Evolutionary conservation across 192 early-diverging fungal species (phyloP).

Genomic region (Umbelopsis isabellina): DNA sequence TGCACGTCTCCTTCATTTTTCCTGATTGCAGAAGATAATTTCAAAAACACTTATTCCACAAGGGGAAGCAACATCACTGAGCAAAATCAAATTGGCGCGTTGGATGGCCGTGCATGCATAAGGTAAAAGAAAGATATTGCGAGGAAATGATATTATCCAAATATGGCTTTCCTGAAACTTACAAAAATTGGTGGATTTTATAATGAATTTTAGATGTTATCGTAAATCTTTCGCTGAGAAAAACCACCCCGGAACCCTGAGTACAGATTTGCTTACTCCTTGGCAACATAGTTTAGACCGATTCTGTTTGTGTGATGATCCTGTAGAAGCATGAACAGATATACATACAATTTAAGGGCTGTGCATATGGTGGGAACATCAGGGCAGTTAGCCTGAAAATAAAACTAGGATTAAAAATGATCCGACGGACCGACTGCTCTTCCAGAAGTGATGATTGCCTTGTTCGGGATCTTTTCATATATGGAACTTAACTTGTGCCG

Average conservation of each 20-base stretch:
- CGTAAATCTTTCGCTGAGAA: slow-evolving; percentile 6
- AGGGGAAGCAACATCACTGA: not conserved
- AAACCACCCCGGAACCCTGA: not conserved
- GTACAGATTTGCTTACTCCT: slow-evolving; percentile 13
- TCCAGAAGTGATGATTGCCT: no score
- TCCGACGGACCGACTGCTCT: no score
- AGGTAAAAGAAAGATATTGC: not conserved
- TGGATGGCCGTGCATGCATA: slow-evolving; percentile 22
- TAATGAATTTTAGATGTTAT: slow-evolving; percentile 19
- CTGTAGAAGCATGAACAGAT: no score
- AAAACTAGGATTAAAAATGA: no score
- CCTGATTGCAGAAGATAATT: slow-evolving; percentile 18
- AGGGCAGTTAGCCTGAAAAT: no score
- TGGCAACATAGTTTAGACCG: slow-evolving; percentile 26
- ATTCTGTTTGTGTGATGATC: slow-evolving; percentile 27
- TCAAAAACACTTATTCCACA: slow-evolving; percentile 21
- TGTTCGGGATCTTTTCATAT: no score
- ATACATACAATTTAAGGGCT: no score
- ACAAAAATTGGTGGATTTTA: not conserved
- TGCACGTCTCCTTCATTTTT: slow-evolving; percentile 3
- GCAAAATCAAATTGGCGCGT: not conserved
- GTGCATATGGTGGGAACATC: no score
- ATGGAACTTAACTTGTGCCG: no score
- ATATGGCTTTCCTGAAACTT: not conserved
- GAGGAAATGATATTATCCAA: not conserved